Evolutionary conservation across 2,329 filamentous ascomycete genomes (phyloP).

Genomic region (Claviceps sorghi): DNA sequence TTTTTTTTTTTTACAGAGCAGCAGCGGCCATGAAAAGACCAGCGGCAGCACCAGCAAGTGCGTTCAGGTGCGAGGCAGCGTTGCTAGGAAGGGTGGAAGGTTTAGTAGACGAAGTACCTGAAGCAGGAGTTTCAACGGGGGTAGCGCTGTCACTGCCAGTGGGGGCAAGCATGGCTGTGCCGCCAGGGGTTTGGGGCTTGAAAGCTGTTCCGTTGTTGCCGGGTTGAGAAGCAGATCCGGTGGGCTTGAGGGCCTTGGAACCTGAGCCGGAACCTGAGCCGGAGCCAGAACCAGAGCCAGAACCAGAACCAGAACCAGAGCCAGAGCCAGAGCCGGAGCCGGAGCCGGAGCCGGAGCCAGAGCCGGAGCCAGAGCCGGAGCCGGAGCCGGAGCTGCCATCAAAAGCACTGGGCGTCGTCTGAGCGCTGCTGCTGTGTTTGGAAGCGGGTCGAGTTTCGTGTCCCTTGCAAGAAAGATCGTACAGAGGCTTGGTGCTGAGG

Average conservation of each 20-base stretch:
- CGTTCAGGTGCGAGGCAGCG: constrained; percentile 14
- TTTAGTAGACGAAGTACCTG: neutral
- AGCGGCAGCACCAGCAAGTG: constrained; percentile 17
- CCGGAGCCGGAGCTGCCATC: constrained; percentile 2
- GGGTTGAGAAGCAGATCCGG: too few relatives aligned
- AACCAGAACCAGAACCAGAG: too few relatives aligned
- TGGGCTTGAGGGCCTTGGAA: too few relatives aligned
- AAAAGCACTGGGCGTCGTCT: neutral
- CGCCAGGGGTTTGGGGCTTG: too few relatives aligned
- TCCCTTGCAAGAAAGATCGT: constrained; percentile 44
- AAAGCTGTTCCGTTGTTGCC: neutral
- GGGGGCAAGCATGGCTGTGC: too few relatives aligned
- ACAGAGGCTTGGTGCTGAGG: constrained; percentile 41
- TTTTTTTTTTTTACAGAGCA: constrained; percentile 16
- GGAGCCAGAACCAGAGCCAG: neutral
- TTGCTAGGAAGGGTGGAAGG: constrained; percentile 1
- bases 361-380: neutral
- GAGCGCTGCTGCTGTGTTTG: neutral
- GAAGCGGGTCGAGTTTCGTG: constrained; percentile 1
- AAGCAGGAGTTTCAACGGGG: too few relatives aligned
- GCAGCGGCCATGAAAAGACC: constrained; percentile 17
- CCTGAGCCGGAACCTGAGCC: neutral
- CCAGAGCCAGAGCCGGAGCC: too few relatives aligned
- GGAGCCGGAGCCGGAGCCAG: neutral
- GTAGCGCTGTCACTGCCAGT: too few relatives aligned